phyloP scores from a whole-genome alignment of 2,329 filamentous ascomycete species.

The Aspergillus piperis region DNA sequence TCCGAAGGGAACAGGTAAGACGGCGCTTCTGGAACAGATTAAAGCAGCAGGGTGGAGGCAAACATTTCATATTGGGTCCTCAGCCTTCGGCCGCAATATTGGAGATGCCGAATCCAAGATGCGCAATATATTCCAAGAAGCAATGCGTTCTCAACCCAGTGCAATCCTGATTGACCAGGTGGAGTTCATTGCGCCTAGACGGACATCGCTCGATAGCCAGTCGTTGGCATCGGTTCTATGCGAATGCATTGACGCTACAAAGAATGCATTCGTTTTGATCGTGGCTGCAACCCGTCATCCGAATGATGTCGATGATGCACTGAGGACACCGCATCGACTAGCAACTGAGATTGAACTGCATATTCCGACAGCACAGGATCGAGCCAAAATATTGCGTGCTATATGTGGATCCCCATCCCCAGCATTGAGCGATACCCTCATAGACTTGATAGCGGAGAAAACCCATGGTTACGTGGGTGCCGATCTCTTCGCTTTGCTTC shows the following conservation, averaged over 20 bases:
- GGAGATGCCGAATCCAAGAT: constrained; percentile 57
- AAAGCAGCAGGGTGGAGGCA: constrained; percentile 69
- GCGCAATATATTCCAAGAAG: constrained; percentile 68
- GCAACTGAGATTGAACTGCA: constrained; percentile 70
- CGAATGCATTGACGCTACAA: constrained; percentile 38
- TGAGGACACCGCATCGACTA: constrained; percentile 68
- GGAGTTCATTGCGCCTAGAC: constrained; percentile 66
- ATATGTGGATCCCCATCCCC: constrained; percentile 51
- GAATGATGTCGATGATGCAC: constrained; percentile 68
- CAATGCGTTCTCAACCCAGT: constrained; percentile 68
- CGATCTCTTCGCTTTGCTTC: constrained; percentile 69
- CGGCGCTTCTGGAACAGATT: constrained; percentile 68
- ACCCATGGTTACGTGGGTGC: constrained; percentile 86
- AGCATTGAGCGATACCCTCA: constrained; percentile 53
- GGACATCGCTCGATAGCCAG: constrained; percentile 49
- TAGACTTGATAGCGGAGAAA: constrained; percentile 66
- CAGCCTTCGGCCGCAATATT: constrained; percentile 35
- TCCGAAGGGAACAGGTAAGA: constrained; percentile 82
- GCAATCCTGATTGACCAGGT: constrained; percentile 79
- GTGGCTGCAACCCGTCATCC: constrained; percentile 73
- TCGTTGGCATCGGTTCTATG: constrained; percentile 45
- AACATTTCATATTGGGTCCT: constrained; percentile 54
- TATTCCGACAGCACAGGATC: constrained; percentile 70
- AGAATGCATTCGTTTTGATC: constrained; percentile 64
- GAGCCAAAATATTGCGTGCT: constrained; percentile 72